These are phyloP conservation scores for Gracilaria caudata DNA, from an alignment of 23 red algal genomes.

Conservation along the genomic window DNA sequence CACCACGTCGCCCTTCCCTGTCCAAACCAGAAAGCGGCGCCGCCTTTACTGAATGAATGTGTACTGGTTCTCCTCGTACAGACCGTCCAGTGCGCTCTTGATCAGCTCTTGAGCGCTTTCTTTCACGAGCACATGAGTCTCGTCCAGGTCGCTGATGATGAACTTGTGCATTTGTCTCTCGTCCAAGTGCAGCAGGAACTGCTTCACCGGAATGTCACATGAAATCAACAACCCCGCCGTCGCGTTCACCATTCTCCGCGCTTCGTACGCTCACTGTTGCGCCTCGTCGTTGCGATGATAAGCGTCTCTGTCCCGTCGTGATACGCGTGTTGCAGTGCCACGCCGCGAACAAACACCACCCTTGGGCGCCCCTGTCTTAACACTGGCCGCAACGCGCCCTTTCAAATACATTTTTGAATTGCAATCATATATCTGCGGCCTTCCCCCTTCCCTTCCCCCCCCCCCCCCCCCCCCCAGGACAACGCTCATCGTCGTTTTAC, in stretches of 20 bases:
- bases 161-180: constrained; percentile 76
- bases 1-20: not conserved
- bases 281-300: not conserved
- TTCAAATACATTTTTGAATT: not conserved
- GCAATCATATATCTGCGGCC: no score
- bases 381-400: no score
- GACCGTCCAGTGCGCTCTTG: constrained; percentile 78
- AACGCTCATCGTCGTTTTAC: no score
- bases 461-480: no score
- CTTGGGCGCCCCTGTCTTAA: no score
- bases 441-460: no score
- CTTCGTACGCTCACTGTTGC: not conserved
- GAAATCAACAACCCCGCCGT: constrained; percentile 76
- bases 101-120: constrained; percentile 73
- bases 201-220: constrained; percentile 96
- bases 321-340: no score
- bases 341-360: no score
- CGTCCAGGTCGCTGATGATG: constrained; percentile 94
- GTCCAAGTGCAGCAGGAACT: constrained; percentile 89
- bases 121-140: constrained; percentile 85
- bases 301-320: not conserved
- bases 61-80: constrained; percentile 97
- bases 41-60: constrained; percentile 66
- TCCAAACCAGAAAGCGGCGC: not conserved
- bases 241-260: constrained; percentile 78